These are phyloP conservation scores for Penicillium sp. DNA, from an alignment of 2,329 filamentous ascomycete species.

Conservation along the genomic window DNA sequence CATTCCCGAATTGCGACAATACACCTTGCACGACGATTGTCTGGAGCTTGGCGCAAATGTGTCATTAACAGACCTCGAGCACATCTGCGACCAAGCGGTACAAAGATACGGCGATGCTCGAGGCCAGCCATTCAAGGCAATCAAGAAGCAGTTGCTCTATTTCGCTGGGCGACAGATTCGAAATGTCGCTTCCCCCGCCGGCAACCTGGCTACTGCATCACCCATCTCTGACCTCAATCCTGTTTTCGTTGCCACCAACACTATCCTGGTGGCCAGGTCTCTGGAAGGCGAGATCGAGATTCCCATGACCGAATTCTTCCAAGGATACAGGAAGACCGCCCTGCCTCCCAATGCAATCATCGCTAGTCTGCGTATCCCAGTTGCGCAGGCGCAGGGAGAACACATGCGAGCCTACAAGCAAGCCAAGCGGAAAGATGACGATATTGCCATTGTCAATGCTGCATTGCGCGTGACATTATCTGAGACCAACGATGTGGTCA, in stretches of 20 bases:
- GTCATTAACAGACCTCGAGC: constrained; percentile 83
- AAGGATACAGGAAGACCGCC: constrained; percentile 80
- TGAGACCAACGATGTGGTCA: constrained; percentile 65
- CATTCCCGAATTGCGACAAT: constrained; percentile 82
- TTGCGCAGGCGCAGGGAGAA: constrained; percentile 70
- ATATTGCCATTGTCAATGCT: constrained; percentile 94
- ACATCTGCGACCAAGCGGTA: constrained; percentile 74
- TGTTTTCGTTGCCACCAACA: constrained; percentile 82
- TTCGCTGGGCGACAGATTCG: constrained; percentile 94
- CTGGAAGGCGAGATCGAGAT: constrained; percentile 70
- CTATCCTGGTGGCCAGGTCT: constrained; percentile 75
- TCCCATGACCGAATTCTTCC: constrained; percentile 91
- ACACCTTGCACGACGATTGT: constrained; percentile 70
- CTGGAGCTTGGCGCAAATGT: constrained; percentile 94
- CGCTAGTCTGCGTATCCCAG: constrained; percentile 77
- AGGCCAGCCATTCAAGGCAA: constrained; percentile 81
- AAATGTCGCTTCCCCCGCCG: constrained; percentile 95
- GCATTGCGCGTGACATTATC: constrained; percentile 72
- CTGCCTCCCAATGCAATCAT: constrained; percentile 79
- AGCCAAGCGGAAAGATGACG: constrained; percentile 93
- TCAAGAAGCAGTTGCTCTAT: constrained; percentile 88
- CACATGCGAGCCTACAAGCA: constrained; percentile 92
- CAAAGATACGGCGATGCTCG: constrained; percentile 67
- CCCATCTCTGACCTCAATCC: constrained; percentile 97
- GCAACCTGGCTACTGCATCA: constrained; percentile 89